Base-by-base conservation (phyloP, 2,329 filamentous ascomycete genomes). In the Fusarium sp. region DNA sequence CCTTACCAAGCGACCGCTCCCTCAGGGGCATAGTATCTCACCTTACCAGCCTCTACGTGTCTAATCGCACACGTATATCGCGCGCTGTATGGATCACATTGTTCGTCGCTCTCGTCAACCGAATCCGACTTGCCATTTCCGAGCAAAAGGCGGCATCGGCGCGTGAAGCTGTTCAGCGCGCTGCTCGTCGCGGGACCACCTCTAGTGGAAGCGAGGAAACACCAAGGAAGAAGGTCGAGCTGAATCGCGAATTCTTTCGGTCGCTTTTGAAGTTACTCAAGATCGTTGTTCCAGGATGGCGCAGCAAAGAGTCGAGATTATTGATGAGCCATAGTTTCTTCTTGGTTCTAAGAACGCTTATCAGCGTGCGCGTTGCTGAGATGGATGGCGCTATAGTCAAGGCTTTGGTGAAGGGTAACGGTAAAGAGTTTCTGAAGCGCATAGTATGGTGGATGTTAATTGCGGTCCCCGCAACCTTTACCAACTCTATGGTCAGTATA, bases 371-470 rank as follows among this genome's bases (percentile, higher is more conserved):
- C 80, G 96, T 99, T 24, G 96, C 96, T 3, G 94, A 97, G 80
- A 90, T 99, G 85, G 96, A 99, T 81, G 96, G 96, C 47, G 90
- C 91, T 65, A 88, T 99, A 65, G 96, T 99, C 63, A 97, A 96
- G 82, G 94, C 90, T 70, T 83, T 99, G 59, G 94, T 99, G 47
- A 91, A 94, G 80, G 96, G 96, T 3, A 96, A 91, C 72, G 96
- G 95, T 18, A 93, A 90, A 80, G 94, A 97, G 71, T 99, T 99
- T 73, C 78, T 98, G 74, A 90, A 91, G 73, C 90, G 94, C 1
- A 90, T 99, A 74, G 88, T 97, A 8, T 98, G 95, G 94, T 99
- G 96, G 96, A 99, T 99, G 96, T 80, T 95, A 58, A 96, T 99
- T 71, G 95, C 96, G 27, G 87, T 99, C 18, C 96, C 96, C 12